Evolutionary conservation across 208 protist species (phyloP).

Genomic region (Leishmania arabica): DNA sequence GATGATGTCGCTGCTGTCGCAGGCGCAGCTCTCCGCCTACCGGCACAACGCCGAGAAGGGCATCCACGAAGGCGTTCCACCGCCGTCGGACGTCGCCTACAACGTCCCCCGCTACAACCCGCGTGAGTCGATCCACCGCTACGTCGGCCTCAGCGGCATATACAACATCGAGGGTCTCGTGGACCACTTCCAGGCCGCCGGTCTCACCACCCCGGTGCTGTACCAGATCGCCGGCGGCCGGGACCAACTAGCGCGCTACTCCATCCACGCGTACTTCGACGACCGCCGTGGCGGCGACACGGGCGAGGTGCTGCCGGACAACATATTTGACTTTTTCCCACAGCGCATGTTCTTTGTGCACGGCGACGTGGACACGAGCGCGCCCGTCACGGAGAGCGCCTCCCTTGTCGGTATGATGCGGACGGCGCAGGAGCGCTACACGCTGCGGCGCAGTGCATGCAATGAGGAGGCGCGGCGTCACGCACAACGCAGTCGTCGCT

Average conservation of each 20-base stretch:
- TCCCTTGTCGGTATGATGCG: slow-evolving; percentile 63
- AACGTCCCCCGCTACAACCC: slow-evolving; percentile 88
- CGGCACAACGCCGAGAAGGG: slow-evolving; percentile 32
- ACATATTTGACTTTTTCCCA: slow-evolving; percentile 85
- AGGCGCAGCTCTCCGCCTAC: slow-evolving; percentile 77
- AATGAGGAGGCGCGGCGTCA: slow-evolving; percentile 39
- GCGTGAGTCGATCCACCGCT: slow-evolving; percentile 73
- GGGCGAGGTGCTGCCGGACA: slow-evolving; percentile 76
- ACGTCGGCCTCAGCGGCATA: slow-evolving; percentile 85
- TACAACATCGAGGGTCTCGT: slow-evolving; percentile 77
- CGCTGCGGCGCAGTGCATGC: slow-evolving; percentile 27
- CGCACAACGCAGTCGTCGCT: slow-evolving; percentile 19
- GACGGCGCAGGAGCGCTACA: slow-evolving; percentile 43
- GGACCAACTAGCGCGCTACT: slow-evolving; percentile 62
- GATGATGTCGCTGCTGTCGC: slow-evolving; percentile 87
- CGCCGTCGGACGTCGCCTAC: slow-evolving; percentile 62
- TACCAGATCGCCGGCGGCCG: slow-evolving; percentile 64
- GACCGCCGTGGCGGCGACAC: slow-evolving; percentile 36
- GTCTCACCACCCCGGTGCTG: slow-evolving; percentile 68
- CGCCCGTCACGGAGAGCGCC: slow-evolving; percentile 74
- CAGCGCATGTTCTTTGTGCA: slow-evolving; percentile 82
- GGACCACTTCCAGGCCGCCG: slow-evolving; percentile 55
- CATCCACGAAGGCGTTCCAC: slow-evolving; percentile 30
- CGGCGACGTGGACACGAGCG: slow-evolving; percentile 78
- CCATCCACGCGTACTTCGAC: slow-evolving; percentile 77